A percentile compares a stretch with the other conserved stretches of the same genome.
These are phyloP conservation scores for Mucor piriformis DNA, from an alignment of 371 early-diverging fungal genomes.

Conservation along the genomic window DNA sequence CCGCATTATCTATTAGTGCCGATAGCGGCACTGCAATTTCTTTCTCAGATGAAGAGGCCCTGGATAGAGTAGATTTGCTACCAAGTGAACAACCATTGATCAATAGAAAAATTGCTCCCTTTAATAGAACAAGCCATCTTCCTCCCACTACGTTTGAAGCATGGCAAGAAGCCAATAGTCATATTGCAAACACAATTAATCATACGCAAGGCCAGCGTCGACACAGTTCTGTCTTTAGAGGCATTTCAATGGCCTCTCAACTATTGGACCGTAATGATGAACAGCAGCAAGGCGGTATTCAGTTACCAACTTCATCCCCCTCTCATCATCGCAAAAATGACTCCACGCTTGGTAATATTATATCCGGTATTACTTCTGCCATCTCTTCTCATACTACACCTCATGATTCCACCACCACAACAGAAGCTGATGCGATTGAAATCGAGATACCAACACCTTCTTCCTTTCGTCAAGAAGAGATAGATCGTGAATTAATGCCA, in stretches of 20 bases:
- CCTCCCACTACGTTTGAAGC: constrained; percentile 7
- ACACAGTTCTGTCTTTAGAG: constrained; percentile 49
- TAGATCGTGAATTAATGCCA: constrained; percentile 38
- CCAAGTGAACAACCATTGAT: constrained; percentile 8
- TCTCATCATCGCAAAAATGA: constrained; percentile 21
- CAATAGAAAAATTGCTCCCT: not conserved
- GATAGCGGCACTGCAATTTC: constrained; percentile 26
- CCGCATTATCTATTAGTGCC: constrained; percentile 26
- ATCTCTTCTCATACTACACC: constrained; percentile 13
- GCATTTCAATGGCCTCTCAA: constrained; percentile 52
- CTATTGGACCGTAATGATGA: constrained; percentile 47
- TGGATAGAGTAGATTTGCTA: constrained; percentile 17
- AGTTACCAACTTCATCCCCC: constrained; percentile 25
- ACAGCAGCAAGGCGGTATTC: constrained; percentile 6
- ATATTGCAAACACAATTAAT: not conserved
- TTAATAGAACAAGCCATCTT: not conserved
- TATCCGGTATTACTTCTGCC: constrained; percentile 32
- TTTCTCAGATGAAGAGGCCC: constrained; percentile 19
- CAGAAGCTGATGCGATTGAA: constrained; percentile 46
- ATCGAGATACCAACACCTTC: constrained; percentile 52
- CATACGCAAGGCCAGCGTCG: constrained; percentile 20
- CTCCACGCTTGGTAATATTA: constrained; percentile 26
- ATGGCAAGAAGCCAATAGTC: constrained; percentile 22
- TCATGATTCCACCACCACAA: not conserved
- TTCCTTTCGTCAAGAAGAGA: constrained; percentile 22